Evolutionary conservation across 768 basidiomycete species (phyloP).

Genomic region (Leccinum pellstonianum): DNA sequence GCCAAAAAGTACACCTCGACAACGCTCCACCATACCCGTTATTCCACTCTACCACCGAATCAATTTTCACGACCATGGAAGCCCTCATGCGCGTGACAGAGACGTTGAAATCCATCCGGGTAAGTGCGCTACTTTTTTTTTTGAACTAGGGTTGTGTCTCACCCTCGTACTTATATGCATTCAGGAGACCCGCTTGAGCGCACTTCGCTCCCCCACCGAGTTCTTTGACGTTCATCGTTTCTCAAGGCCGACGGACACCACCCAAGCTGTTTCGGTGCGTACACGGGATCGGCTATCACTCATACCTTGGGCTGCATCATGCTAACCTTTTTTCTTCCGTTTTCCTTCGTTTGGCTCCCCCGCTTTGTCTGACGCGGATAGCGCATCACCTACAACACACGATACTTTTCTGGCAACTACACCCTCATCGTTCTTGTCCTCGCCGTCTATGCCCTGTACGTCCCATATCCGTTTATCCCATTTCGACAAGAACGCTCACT

Average conservation of each 20-base stretch:
- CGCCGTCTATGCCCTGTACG: conserved; percentile 85
- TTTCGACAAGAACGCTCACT: not conserved
- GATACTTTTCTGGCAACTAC: conserved; percentile 92
- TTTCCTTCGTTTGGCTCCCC: not conserved
- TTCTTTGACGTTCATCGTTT: conserved; percentile 85
- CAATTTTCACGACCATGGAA: conserved; percentile 50
- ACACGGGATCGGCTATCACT: not conserved
- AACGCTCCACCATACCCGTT: not conserved
- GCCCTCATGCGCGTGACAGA: conserved; percentile 62
- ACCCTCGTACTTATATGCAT: not conserved
- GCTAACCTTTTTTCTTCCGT: not conserved
- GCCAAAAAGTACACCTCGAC: not conserved
- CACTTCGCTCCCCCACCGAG: conserved; percentile 67
- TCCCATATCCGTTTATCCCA: conserved; percentile 2
- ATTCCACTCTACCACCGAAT: not conserved
- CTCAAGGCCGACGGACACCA: conserved; percentile 80
- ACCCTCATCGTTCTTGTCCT: conserved; percentile 71
- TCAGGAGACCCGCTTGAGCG: conserved; percentile 78
- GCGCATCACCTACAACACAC: conserved; percentile 94
- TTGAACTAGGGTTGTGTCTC: not conserved
- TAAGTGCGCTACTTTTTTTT: conserved; percentile 34
- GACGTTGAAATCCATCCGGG: conserved; percentile 66
- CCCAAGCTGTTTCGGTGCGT: conserved; percentile 72
- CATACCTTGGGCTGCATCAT: not conserved
- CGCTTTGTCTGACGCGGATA: conserved; percentile 26